Percentiles rank a stretch among this genome's conserved stretches.
Evolutionary conservation across 768 basidiomycete genomes (phyloP).

Genomic region (Mycena pura): DNA sequence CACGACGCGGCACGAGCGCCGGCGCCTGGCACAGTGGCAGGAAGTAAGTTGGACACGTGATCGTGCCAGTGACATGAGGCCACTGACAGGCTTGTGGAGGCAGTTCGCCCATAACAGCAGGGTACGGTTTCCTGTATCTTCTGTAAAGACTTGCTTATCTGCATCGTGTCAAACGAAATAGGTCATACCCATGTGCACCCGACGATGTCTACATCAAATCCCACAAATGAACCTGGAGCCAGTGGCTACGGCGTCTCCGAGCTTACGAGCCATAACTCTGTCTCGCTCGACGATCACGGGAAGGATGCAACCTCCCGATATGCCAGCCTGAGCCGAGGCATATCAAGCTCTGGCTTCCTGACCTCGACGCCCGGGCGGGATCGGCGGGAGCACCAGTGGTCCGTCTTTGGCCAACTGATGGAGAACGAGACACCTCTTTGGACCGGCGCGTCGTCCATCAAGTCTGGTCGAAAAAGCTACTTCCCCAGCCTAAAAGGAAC

Average conservation of each 20-base stretch:
- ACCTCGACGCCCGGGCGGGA: constrained; percentile 17
- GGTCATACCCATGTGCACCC: no score
- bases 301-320: constrained; percentile 2
- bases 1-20: no score
- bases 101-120: no score
- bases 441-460: constrained; percentile 13
- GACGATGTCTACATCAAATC: constrained; percentile 5
- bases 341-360: constrained; percentile 24
- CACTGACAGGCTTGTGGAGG: no score
- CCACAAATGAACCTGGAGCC: background rate
- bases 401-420: constrained; percentile 75
- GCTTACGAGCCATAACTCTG: background rate
- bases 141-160: no score
- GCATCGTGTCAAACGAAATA: no score
- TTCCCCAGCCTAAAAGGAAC: constrained; percentile 2
- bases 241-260: background rate
- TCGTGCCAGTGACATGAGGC: no score
- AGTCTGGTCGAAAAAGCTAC: constrained; percentile 19
- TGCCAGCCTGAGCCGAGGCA: constrained; percentile 16
- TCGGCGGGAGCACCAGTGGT: constrained; percentile 54
- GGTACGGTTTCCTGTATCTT: no score
- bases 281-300: constrained; percentile 10
- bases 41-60: no score
- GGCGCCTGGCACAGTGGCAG: no score
- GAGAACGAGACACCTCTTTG: constrained; percentile 62